These are phyloP conservation scores for Persicaria tinctoria DNA, from an alignment of 148 eudicot genomes.

Conservation along the genomic window DNA sequence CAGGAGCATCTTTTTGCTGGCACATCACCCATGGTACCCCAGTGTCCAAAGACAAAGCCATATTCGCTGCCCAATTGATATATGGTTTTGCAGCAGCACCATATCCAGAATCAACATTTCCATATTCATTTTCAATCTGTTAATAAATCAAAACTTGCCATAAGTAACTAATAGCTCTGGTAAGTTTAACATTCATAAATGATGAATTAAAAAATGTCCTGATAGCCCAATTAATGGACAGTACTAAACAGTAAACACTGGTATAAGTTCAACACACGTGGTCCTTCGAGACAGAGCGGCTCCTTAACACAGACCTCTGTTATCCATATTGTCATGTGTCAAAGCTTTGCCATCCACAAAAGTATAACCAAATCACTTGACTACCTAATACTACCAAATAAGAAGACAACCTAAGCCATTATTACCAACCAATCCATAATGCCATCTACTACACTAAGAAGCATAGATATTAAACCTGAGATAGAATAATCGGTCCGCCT, in stretches of 20 bases:
- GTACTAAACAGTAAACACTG: not conserved
- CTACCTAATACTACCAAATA: not conserved
- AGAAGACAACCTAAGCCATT: not conserved
- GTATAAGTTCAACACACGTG: not conserved
- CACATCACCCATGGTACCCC: slow-evolving; percentile 99
- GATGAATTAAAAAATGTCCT: not conserved
- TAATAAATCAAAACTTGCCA: not conserved
- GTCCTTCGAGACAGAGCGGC: not conserved
- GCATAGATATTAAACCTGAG: slow-evolving; percentile 54
- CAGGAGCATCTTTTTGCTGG: slow-evolving; percentile 80
- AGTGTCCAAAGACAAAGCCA: slow-evolving; percentile 81
- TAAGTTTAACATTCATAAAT: not conserved
- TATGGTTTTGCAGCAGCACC: slow-evolving; percentile 66
- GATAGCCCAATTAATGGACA: not conserved
- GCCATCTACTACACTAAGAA: not conserved
- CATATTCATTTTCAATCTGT: slow-evolving; percentile 95
- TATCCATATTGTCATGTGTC: not conserved
- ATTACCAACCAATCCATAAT: not conserved
- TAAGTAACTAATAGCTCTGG: not conserved
- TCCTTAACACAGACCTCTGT: not conserved
- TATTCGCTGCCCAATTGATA: slow-evolving; percentile 84
- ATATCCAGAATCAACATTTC: slow-evolving; percentile 50
- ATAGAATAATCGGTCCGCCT: slow-evolving; percentile 95
- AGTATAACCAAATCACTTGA: not conserved
- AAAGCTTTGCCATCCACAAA: not conserved